Evolutionary conservation across 2,329 filamentous ascomycete species (phyloP).

Genomic region (Colletotrichum viniferum): DNA sequence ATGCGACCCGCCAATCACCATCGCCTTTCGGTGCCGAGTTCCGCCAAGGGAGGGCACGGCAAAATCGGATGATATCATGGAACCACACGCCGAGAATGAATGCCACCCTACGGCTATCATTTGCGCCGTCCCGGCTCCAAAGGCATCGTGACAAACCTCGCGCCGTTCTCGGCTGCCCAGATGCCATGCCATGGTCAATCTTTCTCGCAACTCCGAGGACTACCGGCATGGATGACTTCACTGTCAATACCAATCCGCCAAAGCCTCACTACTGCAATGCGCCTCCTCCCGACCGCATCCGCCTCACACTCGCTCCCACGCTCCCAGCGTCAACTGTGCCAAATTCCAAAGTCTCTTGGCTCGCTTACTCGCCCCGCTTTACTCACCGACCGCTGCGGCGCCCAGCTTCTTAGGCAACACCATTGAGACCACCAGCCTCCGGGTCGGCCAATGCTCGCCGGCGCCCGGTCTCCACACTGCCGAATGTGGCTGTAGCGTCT

Average conservation of each 20-base stretch:
- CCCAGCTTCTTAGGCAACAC: constrained; percentile 8
- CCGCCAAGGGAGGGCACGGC: constrained; percentile 14
- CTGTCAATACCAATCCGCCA: not conserved
- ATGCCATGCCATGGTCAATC: not conserved
- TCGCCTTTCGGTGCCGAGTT: constrained; percentile 5
- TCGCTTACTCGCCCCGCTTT: not conserved
- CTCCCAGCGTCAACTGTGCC: not conserved
- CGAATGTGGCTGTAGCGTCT: constrained; percentile 9
- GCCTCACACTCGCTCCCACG: not conserved
- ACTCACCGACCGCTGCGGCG: not conserved
- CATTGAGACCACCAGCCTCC: not conserved
- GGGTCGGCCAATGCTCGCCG: constrained; percentile 14
- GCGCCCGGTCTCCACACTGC: not conserved
- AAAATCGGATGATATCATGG: constrained; percentile 19
- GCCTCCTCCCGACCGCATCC: constrained; percentile 1
- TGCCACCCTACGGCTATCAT: not conserved
- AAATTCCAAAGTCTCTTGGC: not conserved
- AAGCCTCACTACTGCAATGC: not conserved
- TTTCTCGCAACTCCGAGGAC: not conserved
- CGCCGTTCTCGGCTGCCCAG: not conserved
- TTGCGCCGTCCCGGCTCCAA: not conserved
- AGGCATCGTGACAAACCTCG: not conserved
- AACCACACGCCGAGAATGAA: constrained; percentile 11
- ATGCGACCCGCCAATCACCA: constrained; percentile 7
- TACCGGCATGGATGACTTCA: not conserved